Evolutionary conservation across 108 stramenopile species (phyloP).

Genomic region (Cyclotella baltica): DNA sequence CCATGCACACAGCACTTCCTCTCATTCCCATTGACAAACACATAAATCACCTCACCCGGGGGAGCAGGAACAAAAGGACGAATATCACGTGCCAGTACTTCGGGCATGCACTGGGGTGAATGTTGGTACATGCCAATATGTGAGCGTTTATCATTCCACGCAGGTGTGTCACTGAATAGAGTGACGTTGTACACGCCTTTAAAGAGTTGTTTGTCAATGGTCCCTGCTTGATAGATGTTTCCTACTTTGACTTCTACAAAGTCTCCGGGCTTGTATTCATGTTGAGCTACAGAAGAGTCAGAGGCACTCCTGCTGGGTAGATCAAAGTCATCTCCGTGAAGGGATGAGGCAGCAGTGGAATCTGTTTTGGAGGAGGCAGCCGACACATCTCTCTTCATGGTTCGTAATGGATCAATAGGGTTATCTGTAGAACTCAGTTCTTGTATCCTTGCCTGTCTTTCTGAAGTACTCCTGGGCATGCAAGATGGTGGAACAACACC

Average conservation of each 20-base stretch:
- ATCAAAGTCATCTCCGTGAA: neutral
- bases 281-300: neutral
- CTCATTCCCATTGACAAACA: constrained; percentile 9
- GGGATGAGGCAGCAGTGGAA: neutral
- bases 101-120: constrained; percentile 4
- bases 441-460: neutral
- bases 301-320: neutral
- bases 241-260: constrained; percentile 11
- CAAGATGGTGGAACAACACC: constrained; percentile 1
- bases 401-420: neutral
- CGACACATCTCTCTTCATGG: neutral
- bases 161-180: constrained; percentile 12
- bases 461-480: neutral
- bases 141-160: constrained; percentile 2
- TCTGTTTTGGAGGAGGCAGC: neutral
- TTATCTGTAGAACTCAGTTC: neutral
- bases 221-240: constrained; percentile 5
- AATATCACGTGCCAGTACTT: constrained; percentile 13
- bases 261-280: constrained; percentile 3
- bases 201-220: constrained; percentile 8
- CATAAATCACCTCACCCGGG: constrained; percentile 1
- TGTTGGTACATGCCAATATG: constrained; percentile 5
- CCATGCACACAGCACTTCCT: constrained; percentile 19
- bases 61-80: constrained; percentile 20
- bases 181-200: constrained; percentile 12